Conservation (phyloP, 768 basidiomycete species). For the Boletus sp. region DNA sequence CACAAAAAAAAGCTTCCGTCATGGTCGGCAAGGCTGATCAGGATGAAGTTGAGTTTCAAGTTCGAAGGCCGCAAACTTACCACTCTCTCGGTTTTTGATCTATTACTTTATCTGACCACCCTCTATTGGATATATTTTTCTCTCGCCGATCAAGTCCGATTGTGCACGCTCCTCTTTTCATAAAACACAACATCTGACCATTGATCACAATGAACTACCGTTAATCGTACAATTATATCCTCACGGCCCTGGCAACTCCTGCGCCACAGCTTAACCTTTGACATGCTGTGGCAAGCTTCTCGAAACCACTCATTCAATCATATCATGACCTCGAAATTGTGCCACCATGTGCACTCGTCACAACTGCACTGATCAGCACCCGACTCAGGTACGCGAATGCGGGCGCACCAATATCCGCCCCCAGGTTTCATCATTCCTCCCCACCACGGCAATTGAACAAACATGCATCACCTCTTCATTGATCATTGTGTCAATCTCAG, state of each 20-base stretch:
- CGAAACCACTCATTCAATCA: conserved; percentile 5
- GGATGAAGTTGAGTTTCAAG: conserved; percentile 34
- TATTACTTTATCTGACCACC: conserved; percentile 29
- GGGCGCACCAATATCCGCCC: not conserved
- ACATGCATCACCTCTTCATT: not conserved
- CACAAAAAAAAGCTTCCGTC: conserved; percentile 25
- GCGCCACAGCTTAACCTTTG: conserved; percentile 11
- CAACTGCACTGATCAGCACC: conserved; percentile 4
- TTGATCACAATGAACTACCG: conserved; percentile 20
- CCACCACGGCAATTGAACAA: not conserved
- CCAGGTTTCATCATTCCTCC: conserved; percentile 1
- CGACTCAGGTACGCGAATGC: conserved; percentile 18
- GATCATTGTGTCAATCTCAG: not conserved
- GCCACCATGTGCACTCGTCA: not conserved
- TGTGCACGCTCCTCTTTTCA: conserved; percentile 13
- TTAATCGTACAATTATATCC: conserved; percentile 7
- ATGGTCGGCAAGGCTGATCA: conserved; percentile 32
- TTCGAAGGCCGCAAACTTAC: conserved; percentile 32
- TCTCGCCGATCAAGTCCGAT: conserved; percentile 37
- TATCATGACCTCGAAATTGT: conserved; percentile 3
- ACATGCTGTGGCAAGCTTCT: conserved; percentile 3
- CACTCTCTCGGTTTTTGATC: conserved; percentile 24
- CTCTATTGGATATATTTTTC: conserved; percentile 28
- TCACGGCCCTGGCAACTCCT: conserved; percentile 14
- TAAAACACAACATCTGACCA: conserved; percentile 3